Conservation (phyloP, 2,329 filamentous ascomycete species). For the Mollisiaceae sp. region DNA sequence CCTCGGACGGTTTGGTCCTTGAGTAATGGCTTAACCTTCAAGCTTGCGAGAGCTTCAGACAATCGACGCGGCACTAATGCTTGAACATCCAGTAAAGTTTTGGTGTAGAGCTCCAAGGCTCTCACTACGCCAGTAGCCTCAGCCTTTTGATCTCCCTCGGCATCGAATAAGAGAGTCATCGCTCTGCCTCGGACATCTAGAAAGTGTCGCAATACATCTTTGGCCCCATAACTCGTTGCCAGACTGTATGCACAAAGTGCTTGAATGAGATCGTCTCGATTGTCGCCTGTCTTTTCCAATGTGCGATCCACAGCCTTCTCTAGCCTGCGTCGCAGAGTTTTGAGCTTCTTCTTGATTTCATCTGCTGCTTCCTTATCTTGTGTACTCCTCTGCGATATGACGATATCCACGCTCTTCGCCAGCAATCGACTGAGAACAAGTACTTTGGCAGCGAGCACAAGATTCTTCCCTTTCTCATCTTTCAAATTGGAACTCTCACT, state of each 20-base stretch:
- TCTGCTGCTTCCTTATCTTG: conserved; percentile 52
- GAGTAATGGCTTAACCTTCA: conserved; percentile 75
- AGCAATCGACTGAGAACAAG: conserved; percentile 78
- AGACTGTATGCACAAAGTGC: conserved; percentile 83
- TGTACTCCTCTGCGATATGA: conserved; percentile 46
- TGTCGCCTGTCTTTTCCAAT: conserved; percentile 61
- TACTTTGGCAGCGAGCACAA: conserved; percentile 69
- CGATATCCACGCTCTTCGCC: conserved; percentile 71
- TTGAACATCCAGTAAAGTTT: conserved; percentile 79
- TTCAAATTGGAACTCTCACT: conserved; percentile 40
- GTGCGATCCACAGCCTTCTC: conserved; percentile 72
- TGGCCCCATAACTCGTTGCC: conserved; percentile 77
- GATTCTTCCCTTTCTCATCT: conserved; percentile 43
- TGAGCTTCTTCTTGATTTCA: conserved; percentile 66
- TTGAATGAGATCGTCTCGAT: conserved; percentile 63
- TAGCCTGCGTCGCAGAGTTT: conserved; percentile 65
- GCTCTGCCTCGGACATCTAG: conserved; percentile 73
- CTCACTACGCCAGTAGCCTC: conserved; percentile 55
- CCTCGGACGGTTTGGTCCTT: conserved; percentile 70
- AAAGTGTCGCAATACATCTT: conserved; percentile 80
- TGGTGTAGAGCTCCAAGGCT: conserved; percentile 74
- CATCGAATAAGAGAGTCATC: conserved; percentile 66
- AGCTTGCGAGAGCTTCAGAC: conserved; percentile 66
- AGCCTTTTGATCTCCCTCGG: conserved; percentile 48
- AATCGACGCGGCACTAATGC: conserved; percentile 75